A percentile compares a stretch with the other conserved stretches of the same genome.
These are phyloP conservation scores for Conticribra guillardii DNA, from an alignment of 108 stramenopile genomes.

Conservation along the genomic window DNA sequence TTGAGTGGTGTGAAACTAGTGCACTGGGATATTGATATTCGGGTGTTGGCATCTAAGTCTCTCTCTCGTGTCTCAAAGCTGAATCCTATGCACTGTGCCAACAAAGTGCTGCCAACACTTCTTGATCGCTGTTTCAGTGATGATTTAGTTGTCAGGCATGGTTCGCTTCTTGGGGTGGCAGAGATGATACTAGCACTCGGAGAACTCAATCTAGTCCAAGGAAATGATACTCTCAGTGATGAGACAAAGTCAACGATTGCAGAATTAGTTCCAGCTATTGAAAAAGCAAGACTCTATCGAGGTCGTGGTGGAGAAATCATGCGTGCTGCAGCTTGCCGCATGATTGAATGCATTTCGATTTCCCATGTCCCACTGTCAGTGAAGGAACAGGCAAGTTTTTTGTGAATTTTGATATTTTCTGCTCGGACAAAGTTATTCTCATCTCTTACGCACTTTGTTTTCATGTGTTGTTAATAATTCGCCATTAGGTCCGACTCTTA, in stretches of 20 bases:
- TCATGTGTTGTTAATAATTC: too few relatives aligned
- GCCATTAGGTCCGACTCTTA: constrained; percentile 80
- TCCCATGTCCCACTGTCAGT: constrained; percentile 73
- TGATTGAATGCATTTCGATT: constrained; percentile 90
- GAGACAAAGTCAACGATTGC: constrained; percentile 46
- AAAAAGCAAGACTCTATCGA: constrained; percentile 94
- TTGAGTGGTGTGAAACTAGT: constrained; percentile 72
- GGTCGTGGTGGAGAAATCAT: constrained; percentile 97
- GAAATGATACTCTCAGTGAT: constrained; percentile 11
- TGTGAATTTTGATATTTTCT: not conserved
- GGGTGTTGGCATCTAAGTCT: constrained; percentile 74
- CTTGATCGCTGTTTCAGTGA: constrained; percentile 62
- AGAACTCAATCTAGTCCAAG: constrained; percentile 30
- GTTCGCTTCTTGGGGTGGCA: constrained; percentile 84
- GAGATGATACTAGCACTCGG: constrained; percentile 83
- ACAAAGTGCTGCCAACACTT: constrained; percentile 74
- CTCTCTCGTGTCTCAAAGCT: constrained; percentile 68
- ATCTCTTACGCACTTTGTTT: too few relatives aligned
- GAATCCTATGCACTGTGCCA: constrained; percentile 59
- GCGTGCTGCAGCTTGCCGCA: constrained; percentile 87
- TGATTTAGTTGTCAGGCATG: constrained; percentile 83
- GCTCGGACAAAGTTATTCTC: too few relatives aligned
- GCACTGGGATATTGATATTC: constrained; percentile 94
- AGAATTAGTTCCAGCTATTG: constrained; percentile 83
- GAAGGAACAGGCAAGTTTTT: constrained; percentile 64